Evolutionary conservation across 805 yeast species (phyloP), one percentile per base, ranked within the genome.

Genomic region (Wickerhamiella australiensis): DNA sequence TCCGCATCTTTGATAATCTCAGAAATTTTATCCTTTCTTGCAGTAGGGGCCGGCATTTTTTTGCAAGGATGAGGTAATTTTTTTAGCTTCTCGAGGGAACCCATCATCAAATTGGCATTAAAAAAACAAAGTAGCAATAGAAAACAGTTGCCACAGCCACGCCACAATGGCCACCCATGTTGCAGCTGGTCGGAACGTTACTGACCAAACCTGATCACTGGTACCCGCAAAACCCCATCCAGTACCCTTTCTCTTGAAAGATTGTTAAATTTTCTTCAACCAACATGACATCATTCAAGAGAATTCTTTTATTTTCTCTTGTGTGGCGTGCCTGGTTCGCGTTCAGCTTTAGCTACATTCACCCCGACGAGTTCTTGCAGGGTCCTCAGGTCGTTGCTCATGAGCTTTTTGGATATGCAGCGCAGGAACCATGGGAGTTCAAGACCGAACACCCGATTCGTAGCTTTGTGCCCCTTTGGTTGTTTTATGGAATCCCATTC

Each of bases 281-380:
- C 29, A 7, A n/a, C 4, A 33, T 33, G 38, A 33, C n/a, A 23
- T 15, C 20, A 12, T 8, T 41, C n/a, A 41, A 25, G 44, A 59
- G 59, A 18, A 59, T 73, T 3, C 73, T 77, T 56, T 51, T 75
- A 8, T 18, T 68, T 11, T 62, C 76, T 8, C 64, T 79, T 2
- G 70, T 70, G 0, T 57, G 76, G 23, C 61, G 85, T 47, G 65
- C 82, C 20, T 66, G 74, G 22, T 67, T 85, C 42, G 79, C 83
- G 0, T 61, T 83, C 1, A 77, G 82, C 50, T 73, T 82, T 26
- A 85, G 96, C 0, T 92, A 94, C 61, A 79, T 92, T 44, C 99
- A 94, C 57, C 99, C 99, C 0, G 99, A 92, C 69, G 99, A 92
- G 67, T 96, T 88, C 63, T 85, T 85, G 62, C 99, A 94, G 63